Evolutionary conservation across 2,329 filamentous ascomycete genomes (phyloP).

Genomic region (Aschersonia sp.): DNA sequence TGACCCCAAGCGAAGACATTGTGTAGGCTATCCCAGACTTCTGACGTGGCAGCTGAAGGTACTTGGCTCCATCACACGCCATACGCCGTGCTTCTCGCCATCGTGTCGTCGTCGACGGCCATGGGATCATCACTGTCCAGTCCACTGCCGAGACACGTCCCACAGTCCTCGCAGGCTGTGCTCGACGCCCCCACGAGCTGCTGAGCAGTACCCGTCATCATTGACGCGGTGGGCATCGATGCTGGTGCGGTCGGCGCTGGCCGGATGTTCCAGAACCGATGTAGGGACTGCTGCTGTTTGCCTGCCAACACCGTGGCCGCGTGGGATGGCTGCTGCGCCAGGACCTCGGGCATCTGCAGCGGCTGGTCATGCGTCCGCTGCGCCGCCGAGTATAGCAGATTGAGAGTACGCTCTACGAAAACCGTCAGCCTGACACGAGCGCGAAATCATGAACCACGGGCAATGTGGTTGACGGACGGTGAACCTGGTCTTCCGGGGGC

Average conservation of each 20-base stretch:
- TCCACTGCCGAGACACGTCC: conserved; percentile 17
- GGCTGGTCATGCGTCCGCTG: conserved; percentile 11
- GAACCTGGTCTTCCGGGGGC: conserved; percentile 38
- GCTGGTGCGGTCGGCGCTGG: conserved; percentile 9
- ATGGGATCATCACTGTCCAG: too few species aligned
- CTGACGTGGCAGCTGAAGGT: conserved; percentile 43
- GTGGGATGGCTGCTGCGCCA: conserved; percentile 26
- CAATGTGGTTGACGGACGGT: conserved; percentile 27
- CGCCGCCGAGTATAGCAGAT: conserved; percentile 43
- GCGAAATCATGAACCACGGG: too few species aligned
- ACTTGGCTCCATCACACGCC: too few species aligned
- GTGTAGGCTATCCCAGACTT: conserved; percentile 37
- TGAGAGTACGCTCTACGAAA: conserved; percentile 37
- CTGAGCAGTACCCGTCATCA: conserved; percentile 1
- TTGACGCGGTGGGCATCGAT: neutral
- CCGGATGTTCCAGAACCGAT: conserved; percentile 46
- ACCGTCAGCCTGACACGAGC: neutral
- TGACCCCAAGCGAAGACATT: conserved; percentile 18
- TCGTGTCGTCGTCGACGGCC: too few species aligned
- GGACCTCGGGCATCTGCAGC: neutral
- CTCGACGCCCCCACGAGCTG: conserved; percentile 9
- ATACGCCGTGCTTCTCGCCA: too few species aligned
- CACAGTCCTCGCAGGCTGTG: conserved; percentile 31
- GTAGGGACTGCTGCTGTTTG: conserved; percentile 33
- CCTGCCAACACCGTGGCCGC: conserved; percentile 4